phyloP scores from a whole-genome alignment of 1,284 basidiomycete species.

The Amylostereum areolatum region DNA sequence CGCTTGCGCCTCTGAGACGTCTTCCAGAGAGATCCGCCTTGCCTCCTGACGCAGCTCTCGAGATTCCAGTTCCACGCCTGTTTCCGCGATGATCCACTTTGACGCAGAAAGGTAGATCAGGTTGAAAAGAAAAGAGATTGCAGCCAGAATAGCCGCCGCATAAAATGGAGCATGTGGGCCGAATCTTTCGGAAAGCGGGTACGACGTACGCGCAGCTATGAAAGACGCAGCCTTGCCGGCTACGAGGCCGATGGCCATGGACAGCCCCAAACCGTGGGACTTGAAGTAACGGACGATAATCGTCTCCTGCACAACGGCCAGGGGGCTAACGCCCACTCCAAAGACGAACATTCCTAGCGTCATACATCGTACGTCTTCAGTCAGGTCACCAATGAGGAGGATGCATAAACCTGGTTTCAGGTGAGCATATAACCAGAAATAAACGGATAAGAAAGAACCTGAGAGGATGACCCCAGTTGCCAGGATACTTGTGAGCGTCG shows the following conservation, averaged over 20 bases:
- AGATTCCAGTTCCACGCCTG: conserved; percentile 60
- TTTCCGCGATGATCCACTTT: conserved; percentile 53
- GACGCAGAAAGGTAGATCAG: conserved; percentile 58
- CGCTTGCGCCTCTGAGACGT: conserved; percentile 54
- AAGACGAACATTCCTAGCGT: conserved; percentile 69
- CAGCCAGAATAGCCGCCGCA: conserved; percentile 57
- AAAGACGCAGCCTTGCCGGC: conserved; percentile 76
- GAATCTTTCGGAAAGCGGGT: conserved; percentile 65
- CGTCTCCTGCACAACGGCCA: conserved; percentile 73
- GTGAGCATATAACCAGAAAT: too few relatives aligned
- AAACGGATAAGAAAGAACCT: too few relatives aligned
- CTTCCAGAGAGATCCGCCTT: conserved; percentile 32
- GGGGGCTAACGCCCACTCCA: conserved; percentile 72
- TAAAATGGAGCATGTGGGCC: conserved; percentile 71
- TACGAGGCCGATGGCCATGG: conserved; percentile 73
- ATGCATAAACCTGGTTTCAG: conserved; percentile 57
- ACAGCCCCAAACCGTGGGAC: conserved; percentile 69
- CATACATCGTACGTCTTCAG: conserved; percentile 56
- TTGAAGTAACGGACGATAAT: conserved; percentile 80
- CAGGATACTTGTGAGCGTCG: conserved; percentile 61
- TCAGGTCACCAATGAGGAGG: conserved; percentile 58
- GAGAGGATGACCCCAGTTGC: conserved; percentile 66
- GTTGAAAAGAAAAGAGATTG: conserved; percentile 62
- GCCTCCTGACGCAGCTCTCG: conserved; percentile 53
- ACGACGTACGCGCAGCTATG: conserved; percentile 65